phyloP scores from a whole-genome alignment of 2,329 filamentous ascomycete species.

The Trichoderma cornu-damae region DNA sequence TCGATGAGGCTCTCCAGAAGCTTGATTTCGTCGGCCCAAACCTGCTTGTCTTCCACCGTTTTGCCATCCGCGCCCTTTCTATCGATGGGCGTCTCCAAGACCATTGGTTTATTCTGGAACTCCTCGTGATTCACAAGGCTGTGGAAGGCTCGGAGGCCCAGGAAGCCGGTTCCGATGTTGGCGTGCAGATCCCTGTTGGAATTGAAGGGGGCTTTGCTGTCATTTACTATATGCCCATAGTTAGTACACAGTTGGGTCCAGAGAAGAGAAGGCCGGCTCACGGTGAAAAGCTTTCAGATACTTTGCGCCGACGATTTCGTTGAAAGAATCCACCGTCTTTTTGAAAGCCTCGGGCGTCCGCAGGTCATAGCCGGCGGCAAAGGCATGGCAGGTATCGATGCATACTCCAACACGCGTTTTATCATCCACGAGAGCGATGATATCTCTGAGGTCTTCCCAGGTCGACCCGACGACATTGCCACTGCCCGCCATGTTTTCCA shows the following conservation, averaged over 20 bases:
- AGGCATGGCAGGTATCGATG: constrained; percentile 94
- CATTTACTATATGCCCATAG: constrained; percentile 61
- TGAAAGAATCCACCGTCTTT: constrained; percentile 69
- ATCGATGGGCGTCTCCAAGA: constrained; percentile 94
- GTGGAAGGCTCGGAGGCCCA: constrained; percentile 86
- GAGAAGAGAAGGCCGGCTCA: constrained; percentile 19
- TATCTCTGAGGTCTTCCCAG: constrained; percentile 80
- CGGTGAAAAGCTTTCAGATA: constrained; percentile 80
- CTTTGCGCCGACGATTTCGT: constrained; percentile 66
- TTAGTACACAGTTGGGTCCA: constrained; percentile 9
- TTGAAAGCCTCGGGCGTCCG: constrained; percentile 68
- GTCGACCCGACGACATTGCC: constrained; percentile 82
- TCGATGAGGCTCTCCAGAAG: constrained; percentile 82
- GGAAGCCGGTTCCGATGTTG: constrained; percentile 92
- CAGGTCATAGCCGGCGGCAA: constrained; percentile 89
- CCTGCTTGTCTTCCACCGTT: constrained; percentile 66
- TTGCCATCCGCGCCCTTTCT: constrained; percentile 60
- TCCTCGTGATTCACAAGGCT: constrained; percentile 77
- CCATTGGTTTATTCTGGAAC: constrained; percentile 77
- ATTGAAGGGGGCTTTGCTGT: constrained; percentile 82
- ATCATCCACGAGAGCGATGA: constrained; percentile 74
- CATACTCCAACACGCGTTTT: constrained; percentile 87
- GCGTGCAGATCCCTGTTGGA: constrained; percentile 87
- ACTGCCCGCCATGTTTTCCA: constrained; percentile 93
- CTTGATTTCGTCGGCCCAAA: constrained; percentile 95